phyloP scores from a whole-genome alignment of 108 stramenopile genomes.

The Skeletonema potamos region DNA sequence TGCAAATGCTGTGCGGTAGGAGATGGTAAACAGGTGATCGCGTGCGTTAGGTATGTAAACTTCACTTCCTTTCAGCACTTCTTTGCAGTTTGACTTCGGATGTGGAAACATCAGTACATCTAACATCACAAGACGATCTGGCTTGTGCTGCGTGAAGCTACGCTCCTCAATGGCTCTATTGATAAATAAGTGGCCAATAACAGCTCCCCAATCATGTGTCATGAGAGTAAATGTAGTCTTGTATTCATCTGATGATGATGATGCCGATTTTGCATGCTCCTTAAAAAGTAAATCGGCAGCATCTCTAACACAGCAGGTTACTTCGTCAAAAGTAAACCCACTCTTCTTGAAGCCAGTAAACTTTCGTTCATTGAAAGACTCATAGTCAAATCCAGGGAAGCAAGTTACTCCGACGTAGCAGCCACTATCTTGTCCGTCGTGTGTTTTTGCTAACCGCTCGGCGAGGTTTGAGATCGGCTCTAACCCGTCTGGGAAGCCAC shows the following conservation, averaged over 20 bases:
- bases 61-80: not conserved
- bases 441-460: conserved; percentile 24
- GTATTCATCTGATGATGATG: not conserved
- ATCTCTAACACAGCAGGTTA: conserved; percentile 32
- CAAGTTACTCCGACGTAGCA: conserved; percentile 51
- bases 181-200: conserved; percentile 40
- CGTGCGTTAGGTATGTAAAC: not conserved
- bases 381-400: conserved; percentile 44
- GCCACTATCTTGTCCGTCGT: not conserved
- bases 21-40: conserved; percentile 12
- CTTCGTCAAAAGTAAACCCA: conserved; percentile 47
- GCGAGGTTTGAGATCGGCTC: conserved; percentile 42
- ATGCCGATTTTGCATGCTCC: conserved; percentile 9
- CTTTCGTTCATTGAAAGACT: conserved; percentile 11
- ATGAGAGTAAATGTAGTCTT: conserved; percentile 40
- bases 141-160: conserved; percentile 2
- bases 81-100: conserved; percentile 21
- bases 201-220: conserved; percentile 58
- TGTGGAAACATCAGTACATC: conserved; percentile 47
- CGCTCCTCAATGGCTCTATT: conserved; percentile 43
- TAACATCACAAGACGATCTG: conserved; percentile 46
- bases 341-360: conserved; percentile 13
- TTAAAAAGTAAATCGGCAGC: conserved; percentile 22
- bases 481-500: conserved; percentile 49
- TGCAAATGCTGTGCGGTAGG: conserved; percentile 31